These are phyloP conservation scores for Xerocomus minutiporus DNA, from an alignment of 1,284 basidiomycete species.

Conservation along the genomic window DNA sequence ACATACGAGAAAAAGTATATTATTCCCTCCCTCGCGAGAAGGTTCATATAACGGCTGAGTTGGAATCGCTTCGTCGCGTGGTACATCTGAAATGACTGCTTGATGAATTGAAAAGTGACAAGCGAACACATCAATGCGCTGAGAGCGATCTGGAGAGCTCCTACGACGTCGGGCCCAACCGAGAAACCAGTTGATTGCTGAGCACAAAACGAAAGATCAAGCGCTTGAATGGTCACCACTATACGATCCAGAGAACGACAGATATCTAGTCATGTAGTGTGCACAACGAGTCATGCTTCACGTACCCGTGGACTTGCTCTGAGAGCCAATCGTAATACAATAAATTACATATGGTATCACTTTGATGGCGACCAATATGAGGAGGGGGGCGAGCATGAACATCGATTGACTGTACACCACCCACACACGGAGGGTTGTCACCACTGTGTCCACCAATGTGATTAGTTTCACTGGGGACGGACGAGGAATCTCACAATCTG, in stretches of 20 bases:
- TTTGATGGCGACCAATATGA: not conserved
- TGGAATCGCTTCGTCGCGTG: not conserved
- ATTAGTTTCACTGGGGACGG: not conserved
- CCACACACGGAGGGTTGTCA: not conserved
- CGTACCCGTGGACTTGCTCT: not conserved
- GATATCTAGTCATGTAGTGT: not conserved
- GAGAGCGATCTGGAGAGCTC: not conserved
- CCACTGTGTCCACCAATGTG: not conserved
- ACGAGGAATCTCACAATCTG: not conserved
- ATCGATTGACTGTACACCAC: constrained; percentile 1
- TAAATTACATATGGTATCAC: not conserved
- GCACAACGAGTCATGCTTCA: not conserved
- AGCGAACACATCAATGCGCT: not conserved
- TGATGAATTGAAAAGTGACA: not conserved
- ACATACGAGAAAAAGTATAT: constrained; percentile 1
- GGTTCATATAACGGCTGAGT: not conserved
- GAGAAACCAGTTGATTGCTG: not conserved
- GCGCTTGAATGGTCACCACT: not conserved
- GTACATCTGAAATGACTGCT: not conserved
- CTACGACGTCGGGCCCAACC: not conserved
- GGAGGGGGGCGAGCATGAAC: not conserved
- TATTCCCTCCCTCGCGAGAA: not conserved
- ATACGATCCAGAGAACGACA: not conserved
- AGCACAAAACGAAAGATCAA: not conserved
- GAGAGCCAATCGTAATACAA: not conserved